phyloP scores from a whole-genome alignment of 2,329 filamentous ascomycete genomes.

The Acrocalymma vagum region DNA sequence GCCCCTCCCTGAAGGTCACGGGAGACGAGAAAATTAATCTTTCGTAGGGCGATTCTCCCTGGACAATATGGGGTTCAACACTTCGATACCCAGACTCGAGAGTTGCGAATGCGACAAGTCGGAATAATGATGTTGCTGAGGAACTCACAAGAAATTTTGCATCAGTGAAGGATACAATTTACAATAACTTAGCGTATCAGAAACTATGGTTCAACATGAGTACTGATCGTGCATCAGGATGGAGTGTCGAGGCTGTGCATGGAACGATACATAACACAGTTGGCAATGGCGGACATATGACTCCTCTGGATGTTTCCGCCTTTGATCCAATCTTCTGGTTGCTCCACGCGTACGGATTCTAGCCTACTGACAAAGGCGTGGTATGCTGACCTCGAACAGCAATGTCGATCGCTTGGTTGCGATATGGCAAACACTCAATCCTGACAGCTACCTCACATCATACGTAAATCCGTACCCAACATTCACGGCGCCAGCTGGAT shows the following conservation, averaged over 20 bases:
- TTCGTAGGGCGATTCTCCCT: constrained; percentile 17
- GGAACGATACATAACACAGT: constrained; percentile 37
- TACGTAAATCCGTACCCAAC: constrained; percentile 63
- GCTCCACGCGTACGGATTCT: constrained; percentile 65
- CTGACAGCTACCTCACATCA: constrained; percentile 70
- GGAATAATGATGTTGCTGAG: constrained; percentile 26
- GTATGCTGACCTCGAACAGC: constrained; percentile 30
- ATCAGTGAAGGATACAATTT: constrained; percentile 59
- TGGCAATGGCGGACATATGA: constrained; percentile 41
- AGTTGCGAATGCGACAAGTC: constrained; percentile 26
- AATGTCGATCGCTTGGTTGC: constrained; percentile 80
- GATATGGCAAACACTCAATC: constrained; percentile 80
- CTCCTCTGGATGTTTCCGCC: constrained; percentile 75
- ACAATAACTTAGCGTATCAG: constrained; percentile 68
- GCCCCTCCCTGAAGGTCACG: not conserved
- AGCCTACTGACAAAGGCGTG: not conserved
- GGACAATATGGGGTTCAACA: constrained; percentile 53
- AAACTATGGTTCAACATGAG: constrained; percentile 60
- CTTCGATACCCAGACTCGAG: constrained; percentile 25
- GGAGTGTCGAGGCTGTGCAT: constrained; percentile 38
- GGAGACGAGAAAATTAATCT: constrained; percentile 4
- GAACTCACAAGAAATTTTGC: constrained; percentile 71
- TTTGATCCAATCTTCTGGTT: constrained; percentile 85
- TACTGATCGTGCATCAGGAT: constrained; percentile 69
- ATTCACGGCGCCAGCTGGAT: constrained; percentile 66